These are phyloP conservation scores for Eucalyptus polybractea DNA, from an alignment of 345 rosid species.

Conservation along the genomic window DNA sequence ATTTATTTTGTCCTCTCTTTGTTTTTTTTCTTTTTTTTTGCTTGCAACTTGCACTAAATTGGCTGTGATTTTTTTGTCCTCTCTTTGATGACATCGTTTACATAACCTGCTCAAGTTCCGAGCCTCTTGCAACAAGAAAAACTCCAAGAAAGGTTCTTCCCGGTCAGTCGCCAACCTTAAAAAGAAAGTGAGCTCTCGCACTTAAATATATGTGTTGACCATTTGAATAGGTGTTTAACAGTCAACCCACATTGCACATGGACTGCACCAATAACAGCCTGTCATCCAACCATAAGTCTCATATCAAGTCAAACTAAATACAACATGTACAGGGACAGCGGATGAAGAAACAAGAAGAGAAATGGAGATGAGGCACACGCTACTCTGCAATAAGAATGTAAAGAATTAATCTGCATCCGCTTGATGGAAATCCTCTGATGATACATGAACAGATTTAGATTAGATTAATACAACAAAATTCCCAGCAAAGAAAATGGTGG, in stretches of 20 bases:
- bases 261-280: neutral
- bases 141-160: neutral
- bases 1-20: neutral
- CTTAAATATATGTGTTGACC: neutral
- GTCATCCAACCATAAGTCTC: neutral
- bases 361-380: neutral
- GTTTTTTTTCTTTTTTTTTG: too few relatives aligned
- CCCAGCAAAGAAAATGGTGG: neutral
- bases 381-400: neutral
- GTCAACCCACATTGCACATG: neutral
- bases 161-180: neutral
- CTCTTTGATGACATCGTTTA: neutral
- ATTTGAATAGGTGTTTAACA: neutral
- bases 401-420: neutral
- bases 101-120: neutral
- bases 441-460: neutral
- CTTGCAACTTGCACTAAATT: too few relatives aligned
- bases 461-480: neutral
- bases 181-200: neutral
- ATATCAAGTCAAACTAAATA: neutral
- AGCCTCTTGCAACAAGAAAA: neutral
- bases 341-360: neutral
- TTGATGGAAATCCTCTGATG: neutral
- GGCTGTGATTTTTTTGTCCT: neutral
- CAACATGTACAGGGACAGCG: neutral